Conservation (phyloP, 169 alveolate species). For the Neospora caninum region DNA sequence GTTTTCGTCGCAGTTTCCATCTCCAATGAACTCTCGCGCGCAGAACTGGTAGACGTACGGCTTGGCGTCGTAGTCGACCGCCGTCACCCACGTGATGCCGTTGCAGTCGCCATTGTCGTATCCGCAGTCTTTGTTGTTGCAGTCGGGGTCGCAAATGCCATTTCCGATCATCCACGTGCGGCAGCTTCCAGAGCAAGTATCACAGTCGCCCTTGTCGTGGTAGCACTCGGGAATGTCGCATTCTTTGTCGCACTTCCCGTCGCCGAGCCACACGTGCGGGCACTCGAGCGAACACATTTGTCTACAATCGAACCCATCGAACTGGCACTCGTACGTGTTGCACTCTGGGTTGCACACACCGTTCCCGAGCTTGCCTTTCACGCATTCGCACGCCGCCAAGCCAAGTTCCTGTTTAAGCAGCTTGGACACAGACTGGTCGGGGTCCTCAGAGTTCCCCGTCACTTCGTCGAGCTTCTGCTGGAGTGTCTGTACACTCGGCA, state of each 20-base stretch:
- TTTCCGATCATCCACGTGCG: constrained; percentile 80
- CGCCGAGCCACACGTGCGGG: constrained; percentile 78
- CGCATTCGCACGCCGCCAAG: constrained; percentile 72
- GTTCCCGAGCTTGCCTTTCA: constrained; percentile 75
- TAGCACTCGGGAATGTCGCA: constrained; percentile 75
- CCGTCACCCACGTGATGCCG: constrained; percentile 73
- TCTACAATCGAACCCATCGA: constrained; percentile 77
- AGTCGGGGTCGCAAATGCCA: constrained; percentile 74
- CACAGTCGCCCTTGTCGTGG: constrained; percentile 79
- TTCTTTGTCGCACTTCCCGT: constrained; percentile 78
- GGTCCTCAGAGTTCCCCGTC: neutral
- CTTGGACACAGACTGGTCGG: neutral
- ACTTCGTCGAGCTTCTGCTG: constrained; percentile 38
- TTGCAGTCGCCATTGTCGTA: constrained; percentile 77
- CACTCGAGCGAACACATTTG: constrained; percentile 75
- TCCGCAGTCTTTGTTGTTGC: constrained; percentile 72
- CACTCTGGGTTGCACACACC: constrained; percentile 79
- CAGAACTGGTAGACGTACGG: constrained; percentile 76
- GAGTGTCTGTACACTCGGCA: constrained; percentile 4
- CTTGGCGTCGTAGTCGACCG: constrained; percentile 72
- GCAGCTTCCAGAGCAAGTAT: constrained; percentile 67
- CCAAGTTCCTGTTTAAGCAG: constrained; percentile 33
- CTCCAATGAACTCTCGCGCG: constrained; percentile 77
- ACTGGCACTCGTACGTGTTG: constrained; percentile 75
- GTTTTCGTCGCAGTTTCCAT: constrained; percentile 77